Conservation (phyloP, 2,329 filamentous ascomycete genomes). For the Colletotrichum tropicicola region DNA sequence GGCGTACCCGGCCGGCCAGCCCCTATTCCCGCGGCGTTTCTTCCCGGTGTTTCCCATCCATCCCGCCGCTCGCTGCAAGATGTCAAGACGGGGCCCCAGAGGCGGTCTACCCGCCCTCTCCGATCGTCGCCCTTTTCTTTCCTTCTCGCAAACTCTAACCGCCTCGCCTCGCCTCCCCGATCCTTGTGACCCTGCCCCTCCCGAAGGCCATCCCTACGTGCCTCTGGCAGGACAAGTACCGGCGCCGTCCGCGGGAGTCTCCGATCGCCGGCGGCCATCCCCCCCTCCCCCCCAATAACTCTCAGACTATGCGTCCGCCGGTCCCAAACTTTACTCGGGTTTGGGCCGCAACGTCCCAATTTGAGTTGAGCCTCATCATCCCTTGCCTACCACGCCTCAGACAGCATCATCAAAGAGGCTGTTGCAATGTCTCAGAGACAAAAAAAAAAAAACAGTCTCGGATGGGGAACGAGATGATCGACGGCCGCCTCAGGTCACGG, state of each 20-base stretch:
- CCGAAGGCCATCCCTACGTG: not conserved
- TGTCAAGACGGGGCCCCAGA: too few relatives aligned
- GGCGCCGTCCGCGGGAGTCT: too few relatives aligned
- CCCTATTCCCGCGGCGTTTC: too few relatives aligned
- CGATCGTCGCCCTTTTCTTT: not conserved
- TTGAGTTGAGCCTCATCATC: slow-evolving; percentile 12
- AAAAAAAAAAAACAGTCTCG: not conserved
- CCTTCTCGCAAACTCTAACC: slow-evolving; percentile 4
- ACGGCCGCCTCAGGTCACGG: not conserved
- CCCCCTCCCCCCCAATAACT: too few relatives aligned
- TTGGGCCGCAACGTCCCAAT: too few relatives aligned
- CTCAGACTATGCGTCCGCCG: not conserved
- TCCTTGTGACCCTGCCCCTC: not conserved
- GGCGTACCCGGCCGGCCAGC: not conserved
- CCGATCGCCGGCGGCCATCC: too few relatives aligned
- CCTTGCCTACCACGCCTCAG: slow-evolving; percentile 8
- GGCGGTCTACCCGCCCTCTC: not conserved
- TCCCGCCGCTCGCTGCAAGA: too few relatives aligned
- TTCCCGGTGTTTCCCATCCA: too few relatives aligned
- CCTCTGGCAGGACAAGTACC: too few relatives aligned
- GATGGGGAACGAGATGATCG: not conserved
- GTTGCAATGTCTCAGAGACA: not conserved
- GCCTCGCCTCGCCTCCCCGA: not conserved
- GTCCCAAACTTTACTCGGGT: too few relatives aligned
- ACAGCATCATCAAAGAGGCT: not conserved